These are phyloP conservation scores for Phytophthora lateralis DNA, from an alignment of 352 stramenopile species.

Conservation along the genomic window DNA sequence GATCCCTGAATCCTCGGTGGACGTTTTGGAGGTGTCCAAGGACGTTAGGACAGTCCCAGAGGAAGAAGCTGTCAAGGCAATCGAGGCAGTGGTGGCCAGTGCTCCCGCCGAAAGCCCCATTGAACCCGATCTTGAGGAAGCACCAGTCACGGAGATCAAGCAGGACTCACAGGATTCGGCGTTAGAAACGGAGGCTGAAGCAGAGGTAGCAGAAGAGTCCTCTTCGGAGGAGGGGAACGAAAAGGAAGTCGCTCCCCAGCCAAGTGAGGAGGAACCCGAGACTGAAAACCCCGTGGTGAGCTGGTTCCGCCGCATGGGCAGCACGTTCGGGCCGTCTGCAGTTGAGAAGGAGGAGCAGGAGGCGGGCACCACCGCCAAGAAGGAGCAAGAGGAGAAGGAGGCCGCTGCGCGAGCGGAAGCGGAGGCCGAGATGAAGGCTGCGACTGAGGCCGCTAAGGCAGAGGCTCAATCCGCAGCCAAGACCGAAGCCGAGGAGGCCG, in stretches of 20 bases:
- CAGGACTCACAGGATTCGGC: slow-evolving; percentile 1
- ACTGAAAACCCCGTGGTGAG: slow-evolving; percentile 32
- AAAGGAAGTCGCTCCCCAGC: slow-evolving; percentile 1
- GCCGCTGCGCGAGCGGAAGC: slow-evolving; percentile 19
- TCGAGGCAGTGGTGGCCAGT: slow-evolving; percentile 10
- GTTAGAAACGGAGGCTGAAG: slow-evolving; percentile 8
- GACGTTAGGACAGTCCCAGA: slow-evolving; percentile 2
- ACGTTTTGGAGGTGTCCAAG: slow-evolving; percentile 10
- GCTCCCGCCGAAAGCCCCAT: slow-evolving; percentile 1
- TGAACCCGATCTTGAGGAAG: slow-evolving; percentile 2
- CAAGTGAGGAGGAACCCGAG: slow-evolving; percentile 23
- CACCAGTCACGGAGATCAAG: slow-evolving; percentile 2
- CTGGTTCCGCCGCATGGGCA: slow-evolving; percentile 41
- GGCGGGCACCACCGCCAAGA: slow-evolving; percentile 6
- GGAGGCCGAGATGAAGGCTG: slow-evolving; percentile 16
- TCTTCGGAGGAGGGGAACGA: slow-evolving; percentile 15
- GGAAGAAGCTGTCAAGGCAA: slow-evolving; percentile 1
- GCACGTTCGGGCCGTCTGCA: slow-evolving; percentile 26
- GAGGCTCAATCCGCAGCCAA: slow-evolving; percentile 17
- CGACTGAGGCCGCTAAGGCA: slow-evolving; percentile 11
- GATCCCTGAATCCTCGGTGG: slow-evolving; percentile 1
- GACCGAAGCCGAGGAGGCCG: slow-evolving; percentile 16
- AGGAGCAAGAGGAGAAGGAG: slow-evolving; percentile 23
- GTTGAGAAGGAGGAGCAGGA: slow-evolving; percentile 24
- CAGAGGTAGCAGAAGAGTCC: not conserved